Evolutionary conservation across 176 grass and related monocot species (phyloP), one percentile per base, ranked within the genome.

Genomic region (Chloris gayana): DNA sequence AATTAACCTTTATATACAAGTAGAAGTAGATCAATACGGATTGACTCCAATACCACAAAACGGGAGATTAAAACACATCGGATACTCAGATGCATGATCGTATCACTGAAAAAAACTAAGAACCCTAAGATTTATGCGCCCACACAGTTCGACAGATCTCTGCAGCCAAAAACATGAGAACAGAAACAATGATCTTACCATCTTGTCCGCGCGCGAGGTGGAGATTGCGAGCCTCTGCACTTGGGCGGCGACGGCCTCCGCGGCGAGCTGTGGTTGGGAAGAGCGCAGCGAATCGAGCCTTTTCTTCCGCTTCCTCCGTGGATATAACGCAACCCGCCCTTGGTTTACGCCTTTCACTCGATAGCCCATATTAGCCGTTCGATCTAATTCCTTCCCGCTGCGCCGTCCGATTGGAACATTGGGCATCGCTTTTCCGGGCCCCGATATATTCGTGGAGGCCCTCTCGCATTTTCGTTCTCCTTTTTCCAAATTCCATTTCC

Each of bases 111-210:
- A 41, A 32, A 1, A 65, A 9, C 77, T 74, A 21, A 82, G 15
- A 76, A 70, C 81, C 56, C 78, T 70, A 82, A 80, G 63, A 87
- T 87, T 41, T 61, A 76, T 53, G 33, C 41, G 41, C 66, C 8
- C 14, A 60, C 30, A n/a, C 12, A 68, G 18, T 47, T 3, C 4
- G 9, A 60, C 30, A 74, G 53, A 65, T 70, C 61, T 1, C 1
- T 17, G 7, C 34, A 24, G 45, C 2, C 4, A 26, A 15, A 67
- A 67, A 21, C 5, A 34, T 2, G 21, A 14, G 47, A 56, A 73
- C 1, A 31, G 0, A 9, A n/a, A 1, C 4, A 10, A 5, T 49
- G 63, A 79, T 83, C 80, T 83, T 67, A 88, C 86, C 86, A 88
- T 88, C 74, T 81, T 59, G 44, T 18, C 22, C 8, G 18, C 60